These are phyloP conservation scores for Aspergillus piperis DNA, from an alignment of 2,329 filamentous ascomycete genomes.

Conservation along the genomic window DNA sequence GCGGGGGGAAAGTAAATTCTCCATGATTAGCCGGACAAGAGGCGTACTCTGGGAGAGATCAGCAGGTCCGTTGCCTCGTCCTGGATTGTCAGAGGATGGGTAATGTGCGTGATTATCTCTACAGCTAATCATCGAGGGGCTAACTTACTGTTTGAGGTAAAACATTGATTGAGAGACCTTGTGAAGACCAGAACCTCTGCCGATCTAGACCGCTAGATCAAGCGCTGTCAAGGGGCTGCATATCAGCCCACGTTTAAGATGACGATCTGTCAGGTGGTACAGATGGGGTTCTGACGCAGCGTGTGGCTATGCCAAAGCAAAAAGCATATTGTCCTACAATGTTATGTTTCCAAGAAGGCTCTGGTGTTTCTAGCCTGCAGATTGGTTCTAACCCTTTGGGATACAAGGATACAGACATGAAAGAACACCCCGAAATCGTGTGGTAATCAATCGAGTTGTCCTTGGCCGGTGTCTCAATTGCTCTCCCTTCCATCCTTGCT, in stretches of 20 bases:
- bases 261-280: background rate
- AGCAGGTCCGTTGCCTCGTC: background rate
- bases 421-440: too few species aligned
- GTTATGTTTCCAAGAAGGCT: background rate
- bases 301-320: background rate
- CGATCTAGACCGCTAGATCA: background rate
- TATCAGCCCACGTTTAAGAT: background rate
- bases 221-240: background rate
- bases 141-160: too few species aligned
- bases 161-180: too few species aligned
- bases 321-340: background rate
- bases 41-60: background rate
- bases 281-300: background rate
- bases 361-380: too few species aligned
- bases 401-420: too few species aligned
- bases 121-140: too few species aligned
- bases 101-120: background rate
- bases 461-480: too few species aligned
- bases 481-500: too few species aligned
- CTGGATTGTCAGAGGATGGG: background rate
- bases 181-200: background rate
- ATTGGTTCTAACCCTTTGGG: too few species aligned
- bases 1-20: background rate
- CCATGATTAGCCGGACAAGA: background rate
- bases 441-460: too few species aligned